These are phyloP conservation scores for Fusarium caatingaense DNA, from an alignment of 2,329 filamentous ascomycete genomes.

Conservation along the genomic window DNA sequence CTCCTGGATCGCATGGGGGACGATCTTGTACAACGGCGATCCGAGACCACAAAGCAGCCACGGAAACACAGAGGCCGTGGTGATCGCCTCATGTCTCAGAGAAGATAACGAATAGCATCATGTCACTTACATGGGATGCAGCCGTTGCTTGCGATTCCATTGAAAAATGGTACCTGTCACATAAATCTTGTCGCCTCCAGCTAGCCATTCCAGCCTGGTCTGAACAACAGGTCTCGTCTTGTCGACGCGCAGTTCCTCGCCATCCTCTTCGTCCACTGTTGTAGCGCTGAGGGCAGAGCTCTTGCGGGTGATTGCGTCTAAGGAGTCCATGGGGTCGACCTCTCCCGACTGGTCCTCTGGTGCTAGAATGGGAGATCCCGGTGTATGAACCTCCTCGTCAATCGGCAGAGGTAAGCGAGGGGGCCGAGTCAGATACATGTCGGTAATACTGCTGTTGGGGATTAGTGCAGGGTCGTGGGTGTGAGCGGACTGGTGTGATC, in stretches of 20 bases:
- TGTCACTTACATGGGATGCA: slow-evolving; percentile 82
- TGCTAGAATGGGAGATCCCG: slow-evolving; percentile 88
- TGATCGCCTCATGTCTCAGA: slow-evolving; percentile 41
- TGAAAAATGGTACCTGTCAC: slow-evolving; percentile 97
- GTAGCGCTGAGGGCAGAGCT: slow-evolving; percentile 70
- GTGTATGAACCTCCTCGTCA: slow-evolving; percentile 88
- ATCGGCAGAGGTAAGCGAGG: slow-evolving; percentile 93
- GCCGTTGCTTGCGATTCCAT: slow-evolving; percentile 93
- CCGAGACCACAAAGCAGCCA: slow-evolving; percentile 42
- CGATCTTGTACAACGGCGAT: slow-evolving; percentile 37
- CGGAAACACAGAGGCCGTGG: slow-evolving; percentile 41
- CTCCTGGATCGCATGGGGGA: not conserved
- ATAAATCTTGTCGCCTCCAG: slow-evolving; percentile 88
- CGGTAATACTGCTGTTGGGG: slow-evolving; percentile 68
- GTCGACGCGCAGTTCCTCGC: slow-evolving; percentile 80
- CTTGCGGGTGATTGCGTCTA: slow-evolving; percentile 63
- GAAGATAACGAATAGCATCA: slow-evolving; percentile 8
- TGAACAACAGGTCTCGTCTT: slow-evolving; percentile 83
- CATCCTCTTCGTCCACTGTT: slow-evolving; percentile 80
- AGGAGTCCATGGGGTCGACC: slow-evolving; percentile 62
- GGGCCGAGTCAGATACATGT: slow-evolving; percentile 76
- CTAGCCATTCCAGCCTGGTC: slow-evolving; percentile 86
- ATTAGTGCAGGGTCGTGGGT: slow-evolving; percentile 57
- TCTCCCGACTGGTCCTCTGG: slow-evolving; percentile 67
- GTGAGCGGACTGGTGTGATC: slow-evolving; percentile 53